Evolutionary conservation across 2,329 filamentous ascomycete species (phyloP).

Genomic region (Whalleya microplaca): DNA sequence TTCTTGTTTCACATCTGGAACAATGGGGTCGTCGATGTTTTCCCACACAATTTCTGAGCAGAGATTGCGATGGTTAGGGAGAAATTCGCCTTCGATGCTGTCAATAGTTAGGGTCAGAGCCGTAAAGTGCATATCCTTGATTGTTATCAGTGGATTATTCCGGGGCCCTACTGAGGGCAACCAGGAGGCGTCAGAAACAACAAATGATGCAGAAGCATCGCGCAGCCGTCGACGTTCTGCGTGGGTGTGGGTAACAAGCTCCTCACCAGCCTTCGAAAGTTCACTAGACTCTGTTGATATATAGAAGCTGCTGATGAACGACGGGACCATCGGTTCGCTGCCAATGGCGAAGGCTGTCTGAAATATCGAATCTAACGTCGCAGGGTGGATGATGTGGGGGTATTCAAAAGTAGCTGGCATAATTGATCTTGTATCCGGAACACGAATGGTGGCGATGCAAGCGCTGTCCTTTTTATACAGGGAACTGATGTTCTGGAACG

Average conservation of each 20-base stretch:
- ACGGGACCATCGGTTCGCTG: constrained; percentile 53
- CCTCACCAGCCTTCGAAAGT: constrained; percentile 37
- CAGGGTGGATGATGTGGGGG: constrained; percentile 59
- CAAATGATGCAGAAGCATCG: constrained; percentile 47
- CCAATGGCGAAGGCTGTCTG: constrained; percentile 54
- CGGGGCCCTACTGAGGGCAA: neutral
- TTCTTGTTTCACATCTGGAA: neutral
- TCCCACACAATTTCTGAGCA: constrained; percentile 55
- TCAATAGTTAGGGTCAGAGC: constrained; percentile 36
- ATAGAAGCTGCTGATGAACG: constrained; percentile 49
- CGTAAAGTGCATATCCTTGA: constrained; percentile 51
- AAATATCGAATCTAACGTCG: constrained; percentile 60
- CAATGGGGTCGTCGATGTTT: neutral
- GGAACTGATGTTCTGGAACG: constrained; percentile 52
- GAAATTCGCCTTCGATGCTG: constrained; percentile 39
- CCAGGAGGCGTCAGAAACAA: constrained; percentile 44
- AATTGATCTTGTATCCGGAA: constrained; percentile 53
- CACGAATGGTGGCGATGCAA: constrained; percentile 44
- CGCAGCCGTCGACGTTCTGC: constrained; percentile 41
- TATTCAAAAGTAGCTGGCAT: constrained; percentile 61
- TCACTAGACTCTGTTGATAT: constrained; percentile 42
- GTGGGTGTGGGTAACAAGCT: constrained; percentile 48
- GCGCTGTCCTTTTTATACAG: constrained; percentile 38
- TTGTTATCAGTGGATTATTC: constrained; percentile 42
- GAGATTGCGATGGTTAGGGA: constrained; percentile 53